Evolutionary conservation across 2,329 filamentous ascomycete genomes (phyloP).

Genomic region (Paraphaeosphaeria sporulosa): DNA sequence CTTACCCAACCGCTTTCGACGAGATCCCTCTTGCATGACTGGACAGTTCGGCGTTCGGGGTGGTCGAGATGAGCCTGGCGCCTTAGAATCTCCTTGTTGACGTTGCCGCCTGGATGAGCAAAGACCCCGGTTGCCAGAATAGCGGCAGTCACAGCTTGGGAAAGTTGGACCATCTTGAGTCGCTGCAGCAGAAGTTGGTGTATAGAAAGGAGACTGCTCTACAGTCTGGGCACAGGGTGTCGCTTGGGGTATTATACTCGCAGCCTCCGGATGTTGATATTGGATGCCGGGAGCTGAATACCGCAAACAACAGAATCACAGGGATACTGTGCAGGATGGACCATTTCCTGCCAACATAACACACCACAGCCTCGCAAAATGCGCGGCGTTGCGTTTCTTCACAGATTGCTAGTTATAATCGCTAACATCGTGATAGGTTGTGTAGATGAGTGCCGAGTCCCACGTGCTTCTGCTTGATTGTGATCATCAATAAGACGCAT

Average conservation of each 20-base stretch:
- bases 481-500: slow-evolving; percentile 6
- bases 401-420: slow-evolving; percentile 19
- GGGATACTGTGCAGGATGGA: slow-evolving; percentile 11
- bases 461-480: slow-evolving; percentile 21
- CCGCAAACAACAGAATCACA: slow-evolving; percentile 21
- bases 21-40: slow-evolving; percentile 41
- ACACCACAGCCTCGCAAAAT: background rate
- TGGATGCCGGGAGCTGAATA: slow-evolving; percentile 19
- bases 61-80: slow-evolving; percentile 46
- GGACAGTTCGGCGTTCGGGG: slow-evolving; percentile 48
- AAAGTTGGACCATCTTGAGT: slow-evolving; percentile 39
- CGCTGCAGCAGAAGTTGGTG: slow-evolving; percentile 11
- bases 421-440: slow-evolving; percentile 13
- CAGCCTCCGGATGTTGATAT: slow-evolving; percentile 10
- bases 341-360: background rate
- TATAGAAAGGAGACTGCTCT: slow-evolving; percentile 4
- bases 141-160: slow-evolving; percentile 30
- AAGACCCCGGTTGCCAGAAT: slow-evolving; percentile 36
- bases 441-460: slow-evolving; percentile 9
- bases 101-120: slow-evolving; percentile 53
- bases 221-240: slow-evolving; percentile 1
- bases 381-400: slow-evolving; percentile 6
- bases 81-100: slow-evolving; percentile 39
- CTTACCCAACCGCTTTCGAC: slow-evolving; percentile 42
- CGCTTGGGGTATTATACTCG: slow-evolving; percentile 32